A percentile compares a stretch with the other conserved stretches of the same genome.
Conservation (phyloP, 768 basidiomycete species). For the Lactarius evosmus region DNA sequence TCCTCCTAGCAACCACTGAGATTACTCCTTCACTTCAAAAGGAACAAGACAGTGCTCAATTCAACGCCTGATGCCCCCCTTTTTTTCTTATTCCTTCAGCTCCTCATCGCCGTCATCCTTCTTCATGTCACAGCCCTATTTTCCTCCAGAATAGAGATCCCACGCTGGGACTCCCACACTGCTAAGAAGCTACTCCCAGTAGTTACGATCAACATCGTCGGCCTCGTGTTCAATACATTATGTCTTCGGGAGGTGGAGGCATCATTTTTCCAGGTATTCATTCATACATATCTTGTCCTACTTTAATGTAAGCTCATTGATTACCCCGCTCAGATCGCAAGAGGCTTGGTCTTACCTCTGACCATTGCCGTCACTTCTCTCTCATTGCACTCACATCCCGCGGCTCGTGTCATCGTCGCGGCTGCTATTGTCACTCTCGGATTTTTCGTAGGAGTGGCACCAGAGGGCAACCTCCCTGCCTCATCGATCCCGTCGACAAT, state of each 20-base stretch:
- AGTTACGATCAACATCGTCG: conserved; percentile 65
- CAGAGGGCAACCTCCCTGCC: conserved; percentile 45
- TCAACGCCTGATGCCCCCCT: conserved; percentile 63
- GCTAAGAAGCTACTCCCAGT: conserved; percentile 61
- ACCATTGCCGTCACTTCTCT: conserved; percentile 72
- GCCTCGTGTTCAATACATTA: conserved; percentile 75
- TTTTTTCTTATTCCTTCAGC: conserved; percentile 63
- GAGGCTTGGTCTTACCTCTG: conserved; percentile 78
- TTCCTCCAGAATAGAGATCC: conserved; percentile 53
- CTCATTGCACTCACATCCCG: conserved; percentile 52
- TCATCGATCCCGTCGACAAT: conserved; percentile 48
- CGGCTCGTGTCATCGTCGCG: conserved; percentile 52
- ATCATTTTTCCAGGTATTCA: conserved; percentile 69
- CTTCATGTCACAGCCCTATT: conserved; percentile 53
- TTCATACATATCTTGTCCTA: background rate
- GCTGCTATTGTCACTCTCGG: conserved; percentile 66
- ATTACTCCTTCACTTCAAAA: conserved; percentile 31
- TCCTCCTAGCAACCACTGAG: conserved; percentile 10
- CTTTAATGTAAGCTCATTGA: background rate
- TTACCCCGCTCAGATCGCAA: conserved; percentile 58
- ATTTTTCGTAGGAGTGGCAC: conserved; percentile 73
- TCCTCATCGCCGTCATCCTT: conserved; percentile 63
- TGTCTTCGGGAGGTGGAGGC: conserved; percentile 78
- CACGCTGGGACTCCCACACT: conserved; percentile 47
- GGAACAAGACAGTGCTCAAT: conserved; percentile 75